phyloP scores from a whole-genome alignment of 2,329 filamentous ascomycete genomes.

The Fusarium domesticum region DNA sequence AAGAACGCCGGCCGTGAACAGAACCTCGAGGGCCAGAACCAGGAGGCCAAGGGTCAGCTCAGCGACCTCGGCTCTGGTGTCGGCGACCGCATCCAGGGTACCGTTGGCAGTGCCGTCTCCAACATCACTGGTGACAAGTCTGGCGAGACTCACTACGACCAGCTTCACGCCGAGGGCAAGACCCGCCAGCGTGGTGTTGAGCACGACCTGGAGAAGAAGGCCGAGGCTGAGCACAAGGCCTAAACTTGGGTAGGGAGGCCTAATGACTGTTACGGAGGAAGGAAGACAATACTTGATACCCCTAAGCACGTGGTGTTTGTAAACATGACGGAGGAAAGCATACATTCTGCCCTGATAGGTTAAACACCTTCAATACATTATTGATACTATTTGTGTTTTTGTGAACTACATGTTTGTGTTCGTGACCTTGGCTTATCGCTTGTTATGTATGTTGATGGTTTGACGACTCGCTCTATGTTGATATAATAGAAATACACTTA shows the following conservation, averaged over 20 bases:
- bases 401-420: too few relatives aligned
- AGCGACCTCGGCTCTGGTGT: slow-evolving; percentile 68
- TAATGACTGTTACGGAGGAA: not conserved
- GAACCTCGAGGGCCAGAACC: slow-evolving; percentile 73
- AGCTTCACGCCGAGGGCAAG: slow-evolving; percentile 78
- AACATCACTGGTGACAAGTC: slow-evolving; percentile 67
- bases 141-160: slow-evolving; percentile 62
- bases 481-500: too few relatives aligned
- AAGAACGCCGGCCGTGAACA: slow-evolving; percentile 74
- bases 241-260: slow-evolving; percentile 5
- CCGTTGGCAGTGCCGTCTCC: slow-evolving; percentile 69
- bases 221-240: slow-evolving; percentile 40
- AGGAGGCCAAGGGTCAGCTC: slow-evolving; percentile 81
- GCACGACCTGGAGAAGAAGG: slow-evolving; percentile 73
- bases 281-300: not conserved
- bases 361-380: not conserved
- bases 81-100: slow-evolving; percentile 64
- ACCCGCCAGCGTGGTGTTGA: slow-evolving; percentile 80
- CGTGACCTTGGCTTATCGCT: too few relatives aligned
- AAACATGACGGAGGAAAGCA: not conserved
- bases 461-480: too few relatives aligned
- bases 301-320: not conserved
- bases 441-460: too few relatives aligned
- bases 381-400: not conserved
- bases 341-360: not conserved